Base-by-base conservation (phyloP, 192 early-diverging fungal species). In the Diversispora eburnea region DNA sequence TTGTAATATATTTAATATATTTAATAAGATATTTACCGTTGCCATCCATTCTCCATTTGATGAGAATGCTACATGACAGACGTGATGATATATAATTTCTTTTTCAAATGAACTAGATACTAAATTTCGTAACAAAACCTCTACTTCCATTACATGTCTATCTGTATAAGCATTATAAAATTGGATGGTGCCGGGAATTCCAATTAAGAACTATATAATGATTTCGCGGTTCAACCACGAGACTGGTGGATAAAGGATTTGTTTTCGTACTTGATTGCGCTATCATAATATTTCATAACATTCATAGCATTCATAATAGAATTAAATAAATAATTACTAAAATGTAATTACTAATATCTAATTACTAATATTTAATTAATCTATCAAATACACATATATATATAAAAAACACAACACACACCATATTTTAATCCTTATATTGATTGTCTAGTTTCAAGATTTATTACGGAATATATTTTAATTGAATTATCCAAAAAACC, bases 381-480 rank as follows among this genome's bases (percentile, higher is more conserved):
- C n/a, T 8, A 65, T 52, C 9, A 25, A 20, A 67, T 67, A 13
- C 42, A 42, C 56, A 20, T 60, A 19, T 70, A 57, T 51, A 58
- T 33, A 20, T 56, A 48, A n/a, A 74, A 46, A 39, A 48, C 6
- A 65, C 47, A 19, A 20, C 65, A 80, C 77, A 76, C 80, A 82
- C 88, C 84, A 77, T 87, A 83, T 78, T 92, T 90, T 47, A 94
- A 82, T 19, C 95, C 95, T 74, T 91, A 88, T 59, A 95, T 82
- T 22, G 77, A 80, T 33, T 84, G 83, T 67, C 88, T 84, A 41
- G 92, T 79, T 42, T 79, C 75, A 59, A 88, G 81, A 61, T 89
- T 84, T 12, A 86, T 75, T 5, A 90, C 80, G 33, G 87, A 84
- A 39, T 94, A 75, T 8, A 97, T 69, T 60, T 87, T 85, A 46